These are phyloP conservation scores for Fusarium acutatum DNA, from an alignment of 2,329 filamentous ascomycete species.

Conservation along the genomic window DNA sequence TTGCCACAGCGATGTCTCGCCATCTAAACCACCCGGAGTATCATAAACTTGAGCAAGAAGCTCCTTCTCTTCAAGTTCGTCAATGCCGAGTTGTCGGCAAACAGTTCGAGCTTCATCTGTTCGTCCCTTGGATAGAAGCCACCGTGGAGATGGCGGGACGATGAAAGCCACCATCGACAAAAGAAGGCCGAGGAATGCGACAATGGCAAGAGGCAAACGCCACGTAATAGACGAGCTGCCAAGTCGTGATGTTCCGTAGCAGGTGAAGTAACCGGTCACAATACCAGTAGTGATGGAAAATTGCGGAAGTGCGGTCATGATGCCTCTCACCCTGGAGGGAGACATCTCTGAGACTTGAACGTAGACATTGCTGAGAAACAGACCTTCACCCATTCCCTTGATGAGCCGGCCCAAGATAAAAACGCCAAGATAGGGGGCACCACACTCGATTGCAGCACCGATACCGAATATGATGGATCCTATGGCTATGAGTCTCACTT, in stretches of 20 bases:
- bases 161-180: conserved; percentile 47
- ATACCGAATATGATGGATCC: conserved; percentile 63
- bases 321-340: conserved; percentile 59
- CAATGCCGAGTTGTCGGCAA: conserved; percentile 53
- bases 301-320: conserved; percentile 62
- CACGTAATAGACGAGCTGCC: conserved; percentile 58
- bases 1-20: conserved; percentile 42
- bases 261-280: conserved; percentile 66
- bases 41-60: conserved; percentile 33
- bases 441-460: conserved; percentile 56
- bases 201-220: conserved; percentile 60
- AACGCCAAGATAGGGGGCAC: conserved; percentile 52
- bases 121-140: conserved; percentile 58
- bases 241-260: conserved; percentile 63
- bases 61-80: conserved; percentile 54
- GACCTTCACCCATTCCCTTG: conserved; percentile 65
- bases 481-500: conserved; percentile 59
- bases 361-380: conserved; percentile 62
- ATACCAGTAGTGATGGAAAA: conserved; percentile 62
- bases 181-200: conserved; percentile 44
- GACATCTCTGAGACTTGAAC: conserved; percentile 69
- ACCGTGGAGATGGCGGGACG: conserved; percentile 63
- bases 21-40: conserved; percentile 27
- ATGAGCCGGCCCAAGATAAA: conserved; percentile 65
- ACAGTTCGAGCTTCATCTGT: conserved; percentile 54